A percentile compares a stretch with the other conserved stretches of the same genome.
These are phyloP conservation scores for Albifimbria verrucaria DNA, from an alignment of 2,329 filamentous ascomycete genomes.

Conservation along the genomic window DNA sequence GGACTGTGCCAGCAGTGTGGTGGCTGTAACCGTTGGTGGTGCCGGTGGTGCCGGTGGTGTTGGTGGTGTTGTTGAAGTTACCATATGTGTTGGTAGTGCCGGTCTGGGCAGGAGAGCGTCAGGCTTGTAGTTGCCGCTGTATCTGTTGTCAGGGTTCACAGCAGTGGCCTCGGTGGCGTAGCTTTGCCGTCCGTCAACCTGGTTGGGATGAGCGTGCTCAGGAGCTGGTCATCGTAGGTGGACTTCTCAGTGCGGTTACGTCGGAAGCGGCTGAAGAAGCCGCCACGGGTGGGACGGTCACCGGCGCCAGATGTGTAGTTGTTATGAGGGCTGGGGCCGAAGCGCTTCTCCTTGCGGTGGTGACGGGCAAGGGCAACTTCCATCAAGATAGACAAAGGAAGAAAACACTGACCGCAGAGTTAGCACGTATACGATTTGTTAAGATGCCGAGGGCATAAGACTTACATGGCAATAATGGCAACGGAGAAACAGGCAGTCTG, in stretches of 20 bases:
- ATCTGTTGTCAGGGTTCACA: constrained; percentile 25
- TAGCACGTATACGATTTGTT: background rate
- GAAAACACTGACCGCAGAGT: constrained; percentile 54
- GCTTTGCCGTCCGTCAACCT: constrained; percentile 39
- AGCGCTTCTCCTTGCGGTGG: constrained; percentile 72
- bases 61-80: no score
- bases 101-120: background rate
- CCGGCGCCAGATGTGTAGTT: constrained; percentile 60
- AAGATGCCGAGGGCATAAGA: background rate
- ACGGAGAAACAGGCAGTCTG: constrained; percentile 77
- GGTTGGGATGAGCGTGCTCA: constrained; percentile 35
- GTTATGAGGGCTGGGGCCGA: constrained; percentile 46
- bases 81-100: constrained; percentile 4
- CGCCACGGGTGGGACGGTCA: constrained; percentile 16
- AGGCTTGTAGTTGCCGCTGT: constrained; percentile 14
- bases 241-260: constrained; percentile 16
- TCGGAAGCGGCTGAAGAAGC: constrained; percentile 31
- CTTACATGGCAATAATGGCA: constrained; percentile 72
- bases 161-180: constrained; percentile 35
- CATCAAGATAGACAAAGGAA: constrained; percentile 70
- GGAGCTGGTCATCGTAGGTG: constrained; percentile 29
- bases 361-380: constrained; percentile 67
- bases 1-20: constrained; percentile 9
- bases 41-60: background rate
- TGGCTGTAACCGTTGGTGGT: constrained; percentile 6